A percentile compares a stretch with the other conserved stretches of the same genome.
phyloP scores from a whole-genome alignment of 2,329 filamentous ascomycete genomes.

The Berkeleyomyces basicola region DNA sequence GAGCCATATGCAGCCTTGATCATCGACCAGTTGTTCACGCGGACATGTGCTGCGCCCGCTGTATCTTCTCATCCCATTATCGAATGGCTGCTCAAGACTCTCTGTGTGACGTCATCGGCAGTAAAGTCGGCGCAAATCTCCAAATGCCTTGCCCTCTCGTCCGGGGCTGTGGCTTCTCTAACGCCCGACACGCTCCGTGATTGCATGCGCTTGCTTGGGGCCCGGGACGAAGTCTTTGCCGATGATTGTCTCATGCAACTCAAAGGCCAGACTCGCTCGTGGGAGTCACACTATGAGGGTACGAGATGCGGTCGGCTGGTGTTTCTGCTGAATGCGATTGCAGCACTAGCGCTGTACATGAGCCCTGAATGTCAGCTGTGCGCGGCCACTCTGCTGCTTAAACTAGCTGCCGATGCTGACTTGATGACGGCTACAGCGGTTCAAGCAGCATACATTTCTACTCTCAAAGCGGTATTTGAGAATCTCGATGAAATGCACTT shows the following conservation, averaged over 20 bases:
- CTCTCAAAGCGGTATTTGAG: conserved; percentile 28
- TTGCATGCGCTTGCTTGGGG: conserved; percentile 8
- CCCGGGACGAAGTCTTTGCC: conserved; percentile 6
- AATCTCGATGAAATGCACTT: conserved; percentile 25
- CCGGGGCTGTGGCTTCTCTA: neutral
- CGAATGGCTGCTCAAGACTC: conserved; percentile 46
- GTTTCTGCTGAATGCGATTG: conserved; percentile 2
- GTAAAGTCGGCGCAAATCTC: conserved; percentile 1
- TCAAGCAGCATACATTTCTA: conserved; percentile 24
- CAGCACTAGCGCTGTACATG: neutral
- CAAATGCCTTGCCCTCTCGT: conserved; percentile 3
- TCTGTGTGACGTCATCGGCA: conserved; percentile 22
- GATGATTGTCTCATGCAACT: neutral
- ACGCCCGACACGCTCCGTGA: conserved; percentile 1
- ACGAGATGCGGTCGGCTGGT: neutral
- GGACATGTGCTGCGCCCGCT: neutral
- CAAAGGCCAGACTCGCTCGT: neutral
- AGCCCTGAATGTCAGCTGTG: neutral
- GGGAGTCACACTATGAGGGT: neutral
- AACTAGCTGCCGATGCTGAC: conserved; percentile 6
- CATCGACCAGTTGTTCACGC: neutral
- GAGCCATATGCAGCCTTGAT: neutral
- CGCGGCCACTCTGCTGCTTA: conserved; percentile 2
- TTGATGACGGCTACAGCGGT: conserved; percentile 17
- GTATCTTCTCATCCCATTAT: conserved; percentile 46